Evolutionary conservation across 345 rosid genomes (phyloP).

Genomic region (Citropsis articulata): DNA sequence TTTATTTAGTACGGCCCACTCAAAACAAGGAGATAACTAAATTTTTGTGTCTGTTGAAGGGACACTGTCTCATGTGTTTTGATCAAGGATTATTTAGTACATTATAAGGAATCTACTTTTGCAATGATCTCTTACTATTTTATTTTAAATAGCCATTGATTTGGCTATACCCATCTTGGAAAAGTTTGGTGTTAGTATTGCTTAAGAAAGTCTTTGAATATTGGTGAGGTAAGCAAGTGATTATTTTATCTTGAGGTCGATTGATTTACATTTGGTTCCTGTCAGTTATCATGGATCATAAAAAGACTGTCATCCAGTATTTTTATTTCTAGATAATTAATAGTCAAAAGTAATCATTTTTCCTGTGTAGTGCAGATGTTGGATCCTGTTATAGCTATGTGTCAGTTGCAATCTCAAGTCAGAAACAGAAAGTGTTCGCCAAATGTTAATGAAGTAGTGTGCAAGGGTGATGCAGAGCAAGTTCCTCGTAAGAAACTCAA

Average conservation of each 20-base stretch:
- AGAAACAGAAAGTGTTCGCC: constrained; percentile 23
- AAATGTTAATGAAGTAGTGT: background rate
- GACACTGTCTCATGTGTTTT: background rate
- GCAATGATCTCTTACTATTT: background rate
- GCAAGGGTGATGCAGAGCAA: constrained; percentile 19
- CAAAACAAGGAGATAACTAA: background rate
- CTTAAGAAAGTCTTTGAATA: background rate
- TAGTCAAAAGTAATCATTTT: background rate
- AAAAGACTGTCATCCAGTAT: background rate
- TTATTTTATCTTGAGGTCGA: too few species aligned
- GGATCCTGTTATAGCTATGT: constrained; percentile 41
- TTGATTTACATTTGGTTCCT: background rate
- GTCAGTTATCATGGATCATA: background rate
- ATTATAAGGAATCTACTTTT: background rate
- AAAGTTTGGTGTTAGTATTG: background rate
- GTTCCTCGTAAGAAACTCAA: constrained; percentile 26
- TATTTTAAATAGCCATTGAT: background rate
- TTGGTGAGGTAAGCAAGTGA: too few species aligned
- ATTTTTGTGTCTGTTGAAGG: background rate
- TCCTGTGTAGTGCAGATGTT: constrained; percentile 38
- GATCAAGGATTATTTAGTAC: background rate
- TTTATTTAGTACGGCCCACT: background rate
- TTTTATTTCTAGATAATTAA: background rate
- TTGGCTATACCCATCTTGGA: background rate
- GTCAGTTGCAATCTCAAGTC: constrained; percentile 24